Evolutionary conservation across 2,329 filamentous ascomycete genomes (phyloP), one percentile per base, ranked within the genome.

Genomic region (Aspergillus sp.): DNA sequence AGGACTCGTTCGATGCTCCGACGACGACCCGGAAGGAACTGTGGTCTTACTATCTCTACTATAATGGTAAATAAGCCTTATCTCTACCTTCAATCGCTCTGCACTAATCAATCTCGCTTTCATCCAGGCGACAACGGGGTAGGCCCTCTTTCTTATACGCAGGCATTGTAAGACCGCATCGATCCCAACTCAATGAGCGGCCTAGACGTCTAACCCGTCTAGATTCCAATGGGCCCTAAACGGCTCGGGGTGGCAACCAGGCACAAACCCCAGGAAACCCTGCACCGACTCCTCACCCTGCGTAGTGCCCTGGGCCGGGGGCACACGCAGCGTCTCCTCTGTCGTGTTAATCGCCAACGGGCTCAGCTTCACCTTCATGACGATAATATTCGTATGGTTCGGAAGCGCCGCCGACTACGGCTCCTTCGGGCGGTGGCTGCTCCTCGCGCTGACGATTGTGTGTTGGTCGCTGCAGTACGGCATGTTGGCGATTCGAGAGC

Each of bases 41-140:
- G 4, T 78, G 74, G 75, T 73, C 75, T 5, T 78, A 78, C 49
- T 78, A 78, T 57, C 70, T 77, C 12, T 78, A 78, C 56, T 78
- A 75, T 57, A 77, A 77, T 55, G 76, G 76, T 65, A 58, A 44
- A 22, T 17, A n/a, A 13, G 4, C 15, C 6, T 22, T 30, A 18
- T 30, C 38, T 43, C n/a, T 45, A 41, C 20, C 44, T 51, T 17
- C 32, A 44, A 9, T 15, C 13, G 1, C n/a, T 5, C 20, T 15
- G 17, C 17, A 43, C 39, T 52, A 5, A 51, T 13, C 5, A 1
- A 15, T 4, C 12, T 4, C 39, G 12, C 2, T 32, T 15, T 11
- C 7, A 11, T 18, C 32, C 22, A 73, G 70, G 70, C n/a, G 71
- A 78, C 52, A 78, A 77, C 62, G 75, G 76, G 3, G 75, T 78